Evolutionary conservation across 768 basidiomycete genomes (phyloP), one percentile per base, ranked within the genome.

Genomic region (Serendipita sp.): DNA sequence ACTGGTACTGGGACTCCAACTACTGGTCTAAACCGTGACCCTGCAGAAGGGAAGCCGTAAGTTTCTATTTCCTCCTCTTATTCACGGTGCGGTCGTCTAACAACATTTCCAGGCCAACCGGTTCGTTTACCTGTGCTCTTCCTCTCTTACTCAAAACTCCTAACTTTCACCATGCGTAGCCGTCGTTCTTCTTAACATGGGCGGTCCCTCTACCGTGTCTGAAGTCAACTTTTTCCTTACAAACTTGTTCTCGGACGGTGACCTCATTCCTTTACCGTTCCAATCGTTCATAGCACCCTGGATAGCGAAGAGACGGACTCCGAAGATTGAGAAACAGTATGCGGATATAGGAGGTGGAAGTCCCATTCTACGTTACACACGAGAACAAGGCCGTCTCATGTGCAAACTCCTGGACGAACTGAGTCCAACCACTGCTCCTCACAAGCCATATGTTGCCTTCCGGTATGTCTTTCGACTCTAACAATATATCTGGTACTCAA

Each of bases 131-230:
- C 7, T 48, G 13, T 17, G 34, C 7, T 38, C 34, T 5, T 38
- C 34, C 5, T 38, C 34, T 14, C 5, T 38, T n/a, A n/a, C n/a
- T n/a, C n/a, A n/a, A 38, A 38, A 38, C 14, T 38, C 45, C n/a
- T 48, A 48, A 20, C 26, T 48, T 48, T 28, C n/a, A 7, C 26
- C 26, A 5, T 17, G n/a, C 26, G 5, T 20, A 48, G 45, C 45
- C 45, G 45, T 98, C 65, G 92, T 99, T 43, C 89, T 99, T 88
- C 77, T 99, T 76, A 99, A 98, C 74, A 99, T 99, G 96, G 96
- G 96, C 45, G 96, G 96, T 1, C 96, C 95, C 24, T 82, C 88
- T 60, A 94, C 91, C 63, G 91, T 92, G 69, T 76, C 85, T 3
- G 95, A 97, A 76, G 97, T 96, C 4, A 79, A 91, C 70, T 85